Conservation (phyloP, 306 rosid genomes). For the Citrullus amarus region DNA sequence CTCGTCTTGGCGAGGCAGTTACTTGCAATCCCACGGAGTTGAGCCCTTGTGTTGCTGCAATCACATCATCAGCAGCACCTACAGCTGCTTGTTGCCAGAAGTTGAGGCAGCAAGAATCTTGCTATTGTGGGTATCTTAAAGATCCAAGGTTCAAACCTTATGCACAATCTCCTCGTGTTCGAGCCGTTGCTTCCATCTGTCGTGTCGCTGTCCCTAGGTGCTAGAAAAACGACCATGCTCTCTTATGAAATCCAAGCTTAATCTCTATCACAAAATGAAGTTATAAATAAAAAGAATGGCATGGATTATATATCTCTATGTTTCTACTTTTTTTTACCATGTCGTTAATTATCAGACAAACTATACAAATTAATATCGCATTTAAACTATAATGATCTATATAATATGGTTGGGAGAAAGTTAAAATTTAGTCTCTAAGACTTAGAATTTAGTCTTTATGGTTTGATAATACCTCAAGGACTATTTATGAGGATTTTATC, state of each 20-base stretch:
- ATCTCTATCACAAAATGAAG: background rate
- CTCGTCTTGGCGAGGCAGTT: background rate
- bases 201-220: background rate
- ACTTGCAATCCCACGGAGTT: conserved; percentile 15
- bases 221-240: background rate
- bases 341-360: no score
- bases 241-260: background rate
- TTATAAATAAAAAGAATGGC: background rate
- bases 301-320: background rate
- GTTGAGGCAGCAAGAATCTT: background rate
- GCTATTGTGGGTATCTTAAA: background rate
- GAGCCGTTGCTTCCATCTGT: background rate
- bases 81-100: conserved; percentile 36
- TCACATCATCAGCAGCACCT: conserved; percentile 9
- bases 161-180: background rate
- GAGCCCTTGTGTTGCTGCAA: conserved; percentile 7
- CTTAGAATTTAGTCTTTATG: no score
- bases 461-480: no score
- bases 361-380: no score
- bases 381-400: no score
- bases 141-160: background rate
- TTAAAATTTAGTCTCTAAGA: no score
- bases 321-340: no score
- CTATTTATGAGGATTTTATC: no score
- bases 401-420: no score